Evolutionary conservation across 179 eudicot genomes (phyloP).

Genomic region (Beta corolliflora): DNA sequence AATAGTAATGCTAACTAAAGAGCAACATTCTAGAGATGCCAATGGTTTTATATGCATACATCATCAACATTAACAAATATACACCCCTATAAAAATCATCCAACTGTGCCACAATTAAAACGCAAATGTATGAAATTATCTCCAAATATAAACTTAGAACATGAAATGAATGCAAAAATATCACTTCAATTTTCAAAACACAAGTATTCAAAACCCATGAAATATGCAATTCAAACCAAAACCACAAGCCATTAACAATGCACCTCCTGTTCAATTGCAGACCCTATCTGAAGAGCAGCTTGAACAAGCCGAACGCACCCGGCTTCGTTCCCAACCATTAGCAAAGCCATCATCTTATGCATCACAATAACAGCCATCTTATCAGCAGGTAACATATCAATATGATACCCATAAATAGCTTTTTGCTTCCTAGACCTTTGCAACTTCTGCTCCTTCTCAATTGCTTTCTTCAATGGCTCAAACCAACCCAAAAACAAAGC

Average conservation of each 20-base stretch:
- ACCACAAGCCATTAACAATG: not conserved
- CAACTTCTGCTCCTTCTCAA: slow-evolving; percentile 63
- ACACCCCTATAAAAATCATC: not conserved
- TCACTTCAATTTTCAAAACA: not conserved
- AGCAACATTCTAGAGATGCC: not conserved
- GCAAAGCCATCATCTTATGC: slow-evolving; percentile 84
- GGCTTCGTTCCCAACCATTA: slow-evolving; percentile 62
- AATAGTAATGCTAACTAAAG: not conserved
- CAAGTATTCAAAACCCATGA: not conserved
- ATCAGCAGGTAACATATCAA: slow-evolving; percentile 81
- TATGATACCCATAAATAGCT: slow-evolving; percentile 49
- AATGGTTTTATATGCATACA: not conserved
- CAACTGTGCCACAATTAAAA: not conserved
- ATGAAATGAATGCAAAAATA: too few species aligned
- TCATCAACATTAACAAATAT: not conserved
- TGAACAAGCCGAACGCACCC: slow-evolving; percentile 67
- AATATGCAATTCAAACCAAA: not conserved
- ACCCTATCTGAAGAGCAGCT: slow-evolving; percentile 79
- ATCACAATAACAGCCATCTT: slow-evolving; percentile 91
- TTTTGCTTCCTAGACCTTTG: slow-evolving; percentile 48
- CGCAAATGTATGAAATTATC: not conserved
- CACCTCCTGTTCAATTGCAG: slow-evolving; percentile 86
- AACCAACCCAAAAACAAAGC: slow-evolving; percentile 83
- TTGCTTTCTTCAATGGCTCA: slow-evolving; percentile 81
- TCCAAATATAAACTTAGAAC: too few species aligned